Percentiles rank a stretch among this genome's conserved stretches.
Evolutionary conservation across 2,329 filamentous ascomycete species (phyloP).

Genomic region (Fusarium solani-melongenae): DNA sequence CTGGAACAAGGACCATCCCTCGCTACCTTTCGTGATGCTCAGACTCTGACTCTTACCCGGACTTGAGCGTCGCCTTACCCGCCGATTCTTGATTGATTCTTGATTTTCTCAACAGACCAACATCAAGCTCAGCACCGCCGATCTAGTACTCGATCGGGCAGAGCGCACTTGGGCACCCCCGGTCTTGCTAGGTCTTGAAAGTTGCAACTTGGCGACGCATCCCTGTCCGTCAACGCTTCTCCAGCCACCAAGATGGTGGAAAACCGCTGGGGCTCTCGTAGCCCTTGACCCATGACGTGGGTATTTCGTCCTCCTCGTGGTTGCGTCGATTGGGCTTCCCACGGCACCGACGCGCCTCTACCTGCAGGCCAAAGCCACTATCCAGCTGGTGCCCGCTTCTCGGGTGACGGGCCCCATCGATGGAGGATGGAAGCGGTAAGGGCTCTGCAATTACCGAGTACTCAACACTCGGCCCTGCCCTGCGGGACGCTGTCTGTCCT

Average conservation of each 20-base stretch:
- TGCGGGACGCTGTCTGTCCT: background rate
- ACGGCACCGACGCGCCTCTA: slow-evolving; percentile 21
- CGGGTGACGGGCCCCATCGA: slow-evolving; percentile 15
- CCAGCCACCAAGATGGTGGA: background rate
- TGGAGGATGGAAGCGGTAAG: slow-evolving; percentile 40
- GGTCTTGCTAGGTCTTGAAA: slow-evolving; percentile 10
- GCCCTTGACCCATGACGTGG: slow-evolving; percentile 41
- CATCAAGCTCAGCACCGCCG: slow-evolving; percentile 16
- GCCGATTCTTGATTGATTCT: slow-evolving; percentile 18
- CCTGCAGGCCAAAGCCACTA: slow-evolving; percentile 41
- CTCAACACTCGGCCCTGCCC: slow-evolving; percentile 29
- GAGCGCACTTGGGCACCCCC: slow-evolving; percentile 8
- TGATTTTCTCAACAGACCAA: slow-evolving; percentile 17
- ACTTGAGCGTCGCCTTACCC: background rate
- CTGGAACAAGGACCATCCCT: slow-evolving; percentile 18
- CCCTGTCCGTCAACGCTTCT: slow-evolving; percentile 30
- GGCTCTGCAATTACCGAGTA: slow-evolving; percentile 11
- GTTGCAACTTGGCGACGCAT: slow-evolving; percentile 19
- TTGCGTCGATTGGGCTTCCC: slow-evolving; percentile 34
- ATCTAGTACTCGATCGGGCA: slow-evolving; percentile 9
- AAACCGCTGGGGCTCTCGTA: slow-evolving; percentile 10
- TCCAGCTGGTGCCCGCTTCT: slow-evolving; percentile 4
- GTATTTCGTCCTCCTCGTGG: slow-evolving; percentile 36
- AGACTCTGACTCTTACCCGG: background rate
- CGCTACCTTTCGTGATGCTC: background rate